Percentiles rank a stretch among this genome's conserved stretches.
These are phyloP conservation scores for Glomus cerebriforme DNA, from an alignment of 192 early-diverging fungal genomes.

Conservation along the genomic window DNA sequence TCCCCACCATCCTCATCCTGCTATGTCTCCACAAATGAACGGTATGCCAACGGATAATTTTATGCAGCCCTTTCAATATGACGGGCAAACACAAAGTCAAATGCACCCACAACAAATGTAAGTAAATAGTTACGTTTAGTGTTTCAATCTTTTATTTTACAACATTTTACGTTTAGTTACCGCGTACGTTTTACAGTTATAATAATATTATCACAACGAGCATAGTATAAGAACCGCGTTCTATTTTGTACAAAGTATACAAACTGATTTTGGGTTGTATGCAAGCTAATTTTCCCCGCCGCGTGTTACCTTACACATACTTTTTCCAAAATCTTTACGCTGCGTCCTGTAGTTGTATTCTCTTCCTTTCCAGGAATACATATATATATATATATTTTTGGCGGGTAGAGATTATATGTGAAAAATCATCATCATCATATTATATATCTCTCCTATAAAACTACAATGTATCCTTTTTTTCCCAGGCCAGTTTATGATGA, in stretches of 20 bases:
- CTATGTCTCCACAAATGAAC: slow-evolving; percentile 28
- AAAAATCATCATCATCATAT: neutral
- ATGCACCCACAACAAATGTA: slow-evolving; percentile 29
- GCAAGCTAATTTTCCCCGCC: slow-evolving; percentile 22
- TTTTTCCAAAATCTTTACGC: neutral
- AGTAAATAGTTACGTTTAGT: neutral
- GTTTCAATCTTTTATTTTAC: neutral
- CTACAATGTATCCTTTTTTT: slow-evolving; percentile 5
- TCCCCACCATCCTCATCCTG: slow-evolving; percentile 16
- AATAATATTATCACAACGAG: slow-evolving; percentile 8
- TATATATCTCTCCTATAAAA: neutral
- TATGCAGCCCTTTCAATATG: slow-evolving; percentile 23
- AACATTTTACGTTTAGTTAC: neutral
- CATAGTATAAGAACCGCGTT: slow-evolving; percentile 11
- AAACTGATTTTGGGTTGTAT: slow-evolving; percentile 11
- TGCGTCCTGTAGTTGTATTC: neutral
- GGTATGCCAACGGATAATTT: slow-evolving; percentile 25
- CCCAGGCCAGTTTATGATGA: slow-evolving; percentile 12
- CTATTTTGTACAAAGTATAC: slow-evolving; percentile 10
- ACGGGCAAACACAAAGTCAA: slow-evolving; percentile 12
- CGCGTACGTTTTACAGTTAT: slow-evolving; percentile 16
- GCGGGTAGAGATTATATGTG: neutral
- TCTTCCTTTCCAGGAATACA: slow-evolving; percentile 5
- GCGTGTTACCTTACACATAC: slow-evolving; percentile 29
- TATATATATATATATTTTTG: neutral